phyloP scores from a whole-genome alignment of 192 early-diverging fungal genomes.

The Backusella parvicylindrica region DNA sequence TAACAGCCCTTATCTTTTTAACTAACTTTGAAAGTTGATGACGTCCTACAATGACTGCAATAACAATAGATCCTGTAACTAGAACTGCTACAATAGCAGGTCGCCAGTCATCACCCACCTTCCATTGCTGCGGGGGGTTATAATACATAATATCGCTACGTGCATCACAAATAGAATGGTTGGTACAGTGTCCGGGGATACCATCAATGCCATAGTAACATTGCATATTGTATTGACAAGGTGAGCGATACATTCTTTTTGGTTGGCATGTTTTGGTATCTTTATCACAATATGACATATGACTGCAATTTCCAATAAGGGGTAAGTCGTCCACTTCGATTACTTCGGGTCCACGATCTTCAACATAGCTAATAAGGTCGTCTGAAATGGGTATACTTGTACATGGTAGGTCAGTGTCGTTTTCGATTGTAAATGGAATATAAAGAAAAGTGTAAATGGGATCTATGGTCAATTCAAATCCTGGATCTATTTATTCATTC shows the following conservation, averaged over 20 bases:
- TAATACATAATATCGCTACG: conserved; percentile 18
- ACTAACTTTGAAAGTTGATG: conserved; percentile 15
- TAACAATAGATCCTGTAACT: conserved; percentile 20
- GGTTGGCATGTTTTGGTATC: conserved; percentile 31
- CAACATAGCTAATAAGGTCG: conserved; percentile 31
- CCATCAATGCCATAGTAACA: conserved; percentile 21
- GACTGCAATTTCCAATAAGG: conserved; percentile 33
- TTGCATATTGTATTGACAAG: conserved; percentile 29
- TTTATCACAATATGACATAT: conserved; percentile 30
- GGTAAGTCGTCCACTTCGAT: conserved; percentile 25
- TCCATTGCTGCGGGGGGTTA: conserved; percentile 12
- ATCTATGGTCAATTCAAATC: conserved; percentile 28
- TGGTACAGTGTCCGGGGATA: conserved; percentile 29
- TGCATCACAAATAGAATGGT: conserved; percentile 12
- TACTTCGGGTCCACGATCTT: conserved; percentile 23
- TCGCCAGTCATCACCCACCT: conserved; percentile 26
- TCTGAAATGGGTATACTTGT: conserved; percentile 20
- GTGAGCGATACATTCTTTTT: conserved; percentile 21
- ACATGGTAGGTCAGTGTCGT: conserved; percentile 31
- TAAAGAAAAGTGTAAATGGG: conserved; percentile 21
- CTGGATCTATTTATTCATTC: not conserved
- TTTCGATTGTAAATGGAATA: not conserved
- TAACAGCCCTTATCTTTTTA: conserved; percentile 5
- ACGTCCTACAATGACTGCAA: conserved; percentile 18
- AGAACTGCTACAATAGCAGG: conserved; percentile 11